Evolutionary conservation across 2,329 filamentous ascomycete species (phyloP), one percentile per base, ranked within the genome.

Genomic region (Rachicladosporium sp.): DNA sequence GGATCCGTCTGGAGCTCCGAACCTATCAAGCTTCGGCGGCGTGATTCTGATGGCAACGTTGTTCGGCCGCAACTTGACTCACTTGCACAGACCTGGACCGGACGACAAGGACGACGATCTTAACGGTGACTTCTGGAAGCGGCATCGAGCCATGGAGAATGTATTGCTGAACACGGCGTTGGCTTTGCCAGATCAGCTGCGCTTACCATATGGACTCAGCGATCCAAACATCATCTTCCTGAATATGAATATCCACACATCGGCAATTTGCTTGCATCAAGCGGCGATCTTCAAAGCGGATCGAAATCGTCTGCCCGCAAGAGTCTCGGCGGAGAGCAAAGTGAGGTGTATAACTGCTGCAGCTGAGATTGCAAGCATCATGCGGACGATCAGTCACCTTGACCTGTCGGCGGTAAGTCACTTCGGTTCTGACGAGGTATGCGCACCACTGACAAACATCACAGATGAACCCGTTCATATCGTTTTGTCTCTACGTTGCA

Each of bases 221-320:
- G 82, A 88, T 53, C 74, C 87, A 3, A 96, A 95, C 47, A 78
- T 89, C 39, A 78, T 96, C 3, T 96, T 95, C 58, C 78, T 83
- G 42, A 96, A 96, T 53, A 94, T 98, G 86, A 87, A 84, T 56
- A 86, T 98, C 27, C 88, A 96, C 57, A 94, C 91, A 0, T 93
- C 88, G 1, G 87, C 86, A 1, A 96, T 98, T 39, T 96, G 89
- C 59, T 68, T 98, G n/a, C 91, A 98, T 55, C 91, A 98, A 64
- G 91, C 89, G 2, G 91, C 91, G 15, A 96, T 98, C 12, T 95
- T 89, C 71, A 96, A 95, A 58, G 87, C 88, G 0, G 89, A 95
- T 53, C 91, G 87, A 63, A 82, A 94, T 60, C 75, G 78, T 38
- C 66, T 95, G 44, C 79, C 85, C 1, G 67, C 73, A 1, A 79